Conservation (phyloP, 805 yeast genomes). For the Wickerhamiella domercqiae region DNA sequence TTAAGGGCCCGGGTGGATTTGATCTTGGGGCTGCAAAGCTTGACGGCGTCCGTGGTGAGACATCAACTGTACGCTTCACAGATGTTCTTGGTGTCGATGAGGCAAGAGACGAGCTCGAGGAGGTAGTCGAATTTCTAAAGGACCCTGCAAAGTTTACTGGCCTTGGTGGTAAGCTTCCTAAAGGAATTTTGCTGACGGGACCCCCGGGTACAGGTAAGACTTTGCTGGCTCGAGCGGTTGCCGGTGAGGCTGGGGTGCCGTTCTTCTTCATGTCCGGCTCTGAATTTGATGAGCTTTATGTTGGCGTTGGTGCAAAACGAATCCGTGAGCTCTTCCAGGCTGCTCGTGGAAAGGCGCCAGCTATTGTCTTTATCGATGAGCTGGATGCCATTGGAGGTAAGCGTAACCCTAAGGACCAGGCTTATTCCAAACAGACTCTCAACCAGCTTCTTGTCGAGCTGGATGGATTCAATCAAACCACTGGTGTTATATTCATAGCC, state of each 20-base stretch:
- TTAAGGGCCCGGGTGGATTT: slow-evolving; percentile 33
- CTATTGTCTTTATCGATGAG: slow-evolving; percentile 93
- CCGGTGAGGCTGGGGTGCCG: slow-evolving; percentile 98
- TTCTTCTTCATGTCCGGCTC: slow-evolving; percentile 97
- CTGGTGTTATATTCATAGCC: slow-evolving; percentile 90
- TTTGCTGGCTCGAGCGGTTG: slow-evolving; percentile 89
- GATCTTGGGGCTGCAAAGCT: slow-evolving; percentile 37
- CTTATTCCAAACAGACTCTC: slow-evolving; percentile 92
- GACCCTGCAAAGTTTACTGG: slow-evolving; percentile 95
- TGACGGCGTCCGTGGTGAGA: slow-evolving; percentile 68
- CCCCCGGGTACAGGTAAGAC: slow-evolving; percentile 99
- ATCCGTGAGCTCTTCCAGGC: slow-evolving; percentile 86
- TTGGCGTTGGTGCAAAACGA: slow-evolving; percentile 97
- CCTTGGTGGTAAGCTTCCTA: slow-evolving; percentile 92
- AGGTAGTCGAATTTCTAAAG: slow-evolving; percentile 90
- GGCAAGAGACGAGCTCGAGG: slow-evolving; percentile 93
- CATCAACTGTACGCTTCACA: slow-evolving; percentile 72
- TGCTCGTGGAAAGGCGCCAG: slow-evolving; percentile 92
- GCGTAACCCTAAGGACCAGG: slow-evolving; percentile 94
- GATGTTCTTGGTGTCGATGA: slow-evolving; percentile 98
- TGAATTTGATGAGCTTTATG: slow-evolving; percentile 94
- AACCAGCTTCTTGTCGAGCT: slow-evolving; percentile 91
- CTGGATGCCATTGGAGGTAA: slow-evolving; percentile 98
- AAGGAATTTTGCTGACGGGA: slow-evolving; percentile 91
- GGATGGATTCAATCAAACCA: slow-evolving; percentile 80